phyloP scores from a whole-genome alignment of 2,329 filamentous ascomycete genomes.

The Claviceps pazoutovae region DNA sequence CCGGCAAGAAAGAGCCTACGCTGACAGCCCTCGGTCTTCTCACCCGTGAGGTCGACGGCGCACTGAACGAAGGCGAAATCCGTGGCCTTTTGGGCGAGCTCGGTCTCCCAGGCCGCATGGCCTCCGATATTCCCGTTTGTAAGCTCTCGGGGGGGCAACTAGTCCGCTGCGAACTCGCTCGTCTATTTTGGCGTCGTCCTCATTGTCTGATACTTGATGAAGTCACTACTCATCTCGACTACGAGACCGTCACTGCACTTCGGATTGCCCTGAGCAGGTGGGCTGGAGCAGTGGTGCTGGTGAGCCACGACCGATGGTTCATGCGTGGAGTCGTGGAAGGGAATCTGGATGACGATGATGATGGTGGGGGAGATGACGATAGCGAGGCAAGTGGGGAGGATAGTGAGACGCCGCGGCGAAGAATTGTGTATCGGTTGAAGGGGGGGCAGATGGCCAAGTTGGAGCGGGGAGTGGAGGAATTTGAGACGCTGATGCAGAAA shows the following conservation, averaged over 20 bases:
- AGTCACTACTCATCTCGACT: slow-evolving; percentile 75
- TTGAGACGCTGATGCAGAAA: slow-evolving; percentile 49
- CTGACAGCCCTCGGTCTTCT: slow-evolving; percentile 55
- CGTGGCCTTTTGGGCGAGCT: slow-evolving; percentile 54
- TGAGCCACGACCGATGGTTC: slow-evolving; percentile 75
- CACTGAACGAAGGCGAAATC: slow-evolving; percentile 51
- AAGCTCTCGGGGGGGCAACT: slow-evolving; percentile 70
- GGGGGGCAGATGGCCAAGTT: slow-evolving; percentile 41
- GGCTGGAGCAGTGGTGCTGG: slow-evolving; percentile 60
- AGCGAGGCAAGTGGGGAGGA: slow-evolving; percentile 20
- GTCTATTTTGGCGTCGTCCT: slow-evolving; percentile 52
- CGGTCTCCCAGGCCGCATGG: slow-evolving; percentile 55
- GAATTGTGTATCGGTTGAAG: slow-evolving; percentile 47
- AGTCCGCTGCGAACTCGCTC: slow-evolving; percentile 50
- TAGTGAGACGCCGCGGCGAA: slow-evolving; percentile 29
- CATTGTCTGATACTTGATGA: slow-evolving; percentile 68
- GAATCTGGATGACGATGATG: slow-evolving; percentile 15
- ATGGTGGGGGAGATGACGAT: slow-evolving; percentile 10
- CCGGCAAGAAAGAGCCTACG: slow-evolving; percentile 32
- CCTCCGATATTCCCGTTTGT: slow-evolving; percentile 58
- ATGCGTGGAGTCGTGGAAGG: slow-evolving; percentile 51
- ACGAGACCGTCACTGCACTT: slow-evolving; percentile 63
- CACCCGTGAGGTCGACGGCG: slow-evolving; percentile 35
- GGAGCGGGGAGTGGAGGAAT: slow-evolving; percentile 48
- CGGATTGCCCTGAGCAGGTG: slow-evolving; percentile 52